A percentile compares a stretch with the other conserved stretches of the same genome.
Conservation (phyloP, 2,329 filamentous ascomycete genomes). For the Penicillium vulpinum region DNA sequence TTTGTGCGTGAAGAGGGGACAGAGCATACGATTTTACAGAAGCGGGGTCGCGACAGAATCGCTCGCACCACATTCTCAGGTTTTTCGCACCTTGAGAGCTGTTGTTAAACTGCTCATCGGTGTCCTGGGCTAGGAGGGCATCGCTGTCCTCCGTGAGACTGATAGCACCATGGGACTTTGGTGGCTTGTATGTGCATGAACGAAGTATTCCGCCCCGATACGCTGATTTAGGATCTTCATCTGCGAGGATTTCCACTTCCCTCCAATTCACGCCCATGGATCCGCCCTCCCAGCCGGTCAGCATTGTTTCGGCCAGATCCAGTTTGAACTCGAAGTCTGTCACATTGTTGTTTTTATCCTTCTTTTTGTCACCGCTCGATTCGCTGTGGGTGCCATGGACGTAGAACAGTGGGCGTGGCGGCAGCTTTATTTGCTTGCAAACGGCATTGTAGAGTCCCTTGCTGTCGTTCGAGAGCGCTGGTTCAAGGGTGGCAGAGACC, state of each 20-base stretch:
- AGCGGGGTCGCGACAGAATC: slow-evolving; percentile 38
- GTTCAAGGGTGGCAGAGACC: slow-evolving; percentile 13
- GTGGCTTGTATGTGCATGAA: slow-evolving; percentile 18
- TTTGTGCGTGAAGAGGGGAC: background rate
- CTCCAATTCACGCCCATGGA: slow-evolving; percentile 4
- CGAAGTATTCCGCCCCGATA: slow-evolving; percentile 22
- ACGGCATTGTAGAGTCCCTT: slow-evolving; percentile 17
- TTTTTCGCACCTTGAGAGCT: background rate
- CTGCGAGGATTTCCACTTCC: slow-evolving; percentile 10
- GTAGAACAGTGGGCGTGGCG: slow-evolving; percentile 20
- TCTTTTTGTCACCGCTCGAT: slow-evolving; percentile 12
- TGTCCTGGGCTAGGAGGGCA: slow-evolving; percentile 13
- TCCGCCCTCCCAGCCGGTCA: slow-evolving; percentile 23
- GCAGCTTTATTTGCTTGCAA: slow-evolving; percentile 21
- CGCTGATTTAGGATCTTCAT: slow-evolving; percentile 13
- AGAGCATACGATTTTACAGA: slow-evolving; percentile 38
- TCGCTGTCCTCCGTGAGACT: slow-evolving; percentile 10
- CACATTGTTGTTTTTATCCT: slow-evolving; percentile 8
- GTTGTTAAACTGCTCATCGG: background rate
- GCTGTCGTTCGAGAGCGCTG: slow-evolving; percentile 16
- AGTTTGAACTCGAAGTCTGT: slow-evolving; percentile 23
- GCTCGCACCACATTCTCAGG: slow-evolving; percentile 34
- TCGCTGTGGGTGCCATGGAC: slow-evolving; percentile 20
- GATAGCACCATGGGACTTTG: background rate
- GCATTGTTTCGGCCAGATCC: slow-evolving; percentile 26